Conservation (phyloP, 2,329 filamentous ascomycete species). For the Sclerotinia subarctica region DNA sequence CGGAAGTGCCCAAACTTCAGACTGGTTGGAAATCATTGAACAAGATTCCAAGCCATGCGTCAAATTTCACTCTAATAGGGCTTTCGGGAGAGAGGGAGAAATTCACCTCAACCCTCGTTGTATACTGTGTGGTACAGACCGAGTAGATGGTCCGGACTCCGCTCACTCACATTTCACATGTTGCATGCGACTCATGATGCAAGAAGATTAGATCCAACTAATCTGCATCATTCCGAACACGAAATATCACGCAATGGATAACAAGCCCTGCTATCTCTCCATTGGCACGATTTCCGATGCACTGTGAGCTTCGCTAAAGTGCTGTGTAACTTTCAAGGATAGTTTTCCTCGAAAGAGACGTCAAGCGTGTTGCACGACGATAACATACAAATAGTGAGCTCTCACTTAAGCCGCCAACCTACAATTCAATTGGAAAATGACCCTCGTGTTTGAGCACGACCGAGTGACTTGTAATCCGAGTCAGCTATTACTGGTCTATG, state of each 20-base stretch:
- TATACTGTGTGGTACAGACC: neutral
- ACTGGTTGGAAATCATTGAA: neutral
- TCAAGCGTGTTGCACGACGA: neutral
- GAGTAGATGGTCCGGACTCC: neutral
- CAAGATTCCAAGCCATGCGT: neutral
- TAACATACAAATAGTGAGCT: neutral
- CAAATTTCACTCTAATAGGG: neutral
- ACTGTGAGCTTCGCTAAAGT: neutral
- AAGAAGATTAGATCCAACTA: conserved; percentile 8
- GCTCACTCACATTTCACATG: neutral
- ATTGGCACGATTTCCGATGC: neutral
- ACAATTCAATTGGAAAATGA: conserved; percentile 9
- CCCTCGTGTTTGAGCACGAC: neutral
- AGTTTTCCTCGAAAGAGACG: neutral
- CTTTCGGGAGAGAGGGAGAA: neutral
- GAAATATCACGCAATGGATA: conserved; percentile 3
- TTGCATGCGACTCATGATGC: neutral
- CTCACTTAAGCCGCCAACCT: conserved; percentile 5
- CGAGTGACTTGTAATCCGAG: conserved; percentile 6
- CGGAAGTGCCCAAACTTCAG: neutral
- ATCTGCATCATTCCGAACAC: neutral
- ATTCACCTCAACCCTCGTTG: neutral
- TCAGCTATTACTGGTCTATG: conserved; percentile 1
- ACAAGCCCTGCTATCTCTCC: neutral
- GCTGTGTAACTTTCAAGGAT: neutral